Conservation (phyloP, 2,329 filamentous ascomycete genomes). For the Chalara sp. region DNA sequence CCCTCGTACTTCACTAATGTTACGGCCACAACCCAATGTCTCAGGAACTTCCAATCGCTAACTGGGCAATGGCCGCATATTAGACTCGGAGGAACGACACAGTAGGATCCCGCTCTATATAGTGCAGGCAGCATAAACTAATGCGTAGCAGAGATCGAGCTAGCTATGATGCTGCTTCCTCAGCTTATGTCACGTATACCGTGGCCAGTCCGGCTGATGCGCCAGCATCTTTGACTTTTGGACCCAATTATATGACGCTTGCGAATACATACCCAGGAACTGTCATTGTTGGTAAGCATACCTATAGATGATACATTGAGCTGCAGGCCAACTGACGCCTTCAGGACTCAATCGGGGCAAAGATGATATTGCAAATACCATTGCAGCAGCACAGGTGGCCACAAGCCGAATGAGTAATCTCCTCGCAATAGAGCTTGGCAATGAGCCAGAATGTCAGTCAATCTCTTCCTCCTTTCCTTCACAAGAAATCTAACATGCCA, state of each 20-base stretch:
- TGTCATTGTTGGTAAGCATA: conserved; percentile 36
- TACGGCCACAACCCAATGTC: conserved; percentile 41
- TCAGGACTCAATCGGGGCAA: conserved; percentile 44
- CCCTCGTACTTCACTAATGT: conserved; percentile 48
- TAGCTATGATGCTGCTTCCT: conserved; percentile 38
- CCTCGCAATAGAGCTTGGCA: conserved; percentile 48
- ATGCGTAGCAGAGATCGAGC: conserved; percentile 38
- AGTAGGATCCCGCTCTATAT: conserved; percentile 25
- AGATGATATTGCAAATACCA: conserved; percentile 46
- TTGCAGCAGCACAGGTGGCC: conserved; percentile 41
- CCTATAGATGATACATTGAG: neutral
- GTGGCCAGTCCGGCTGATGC: conserved; percentile 41
- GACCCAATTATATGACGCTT: conserved; percentile 43
- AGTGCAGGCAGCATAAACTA: neutral
- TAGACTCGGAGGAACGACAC: conserved; percentile 51
- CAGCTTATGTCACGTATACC: conserved; percentile 42
- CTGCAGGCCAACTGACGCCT: neutral
- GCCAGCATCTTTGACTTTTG: conserved; percentile 42
- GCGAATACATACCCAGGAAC: conserved; percentile 41
- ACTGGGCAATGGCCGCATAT: conserved; percentile 46
- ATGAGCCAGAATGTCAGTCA: conserved; percentile 47
- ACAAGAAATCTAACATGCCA: conserved; percentile 15
- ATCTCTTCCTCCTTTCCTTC: neutral
- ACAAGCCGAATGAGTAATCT: conserved; percentile 40
- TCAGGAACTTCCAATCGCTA: conserved; percentile 43